A percentile compares a stretch with the other conserved stretches of the same genome.
Evolutionary conservation across 163 green algal species (phyloP).

Genomic region (Trebouxia gelatinosa): DNA sequence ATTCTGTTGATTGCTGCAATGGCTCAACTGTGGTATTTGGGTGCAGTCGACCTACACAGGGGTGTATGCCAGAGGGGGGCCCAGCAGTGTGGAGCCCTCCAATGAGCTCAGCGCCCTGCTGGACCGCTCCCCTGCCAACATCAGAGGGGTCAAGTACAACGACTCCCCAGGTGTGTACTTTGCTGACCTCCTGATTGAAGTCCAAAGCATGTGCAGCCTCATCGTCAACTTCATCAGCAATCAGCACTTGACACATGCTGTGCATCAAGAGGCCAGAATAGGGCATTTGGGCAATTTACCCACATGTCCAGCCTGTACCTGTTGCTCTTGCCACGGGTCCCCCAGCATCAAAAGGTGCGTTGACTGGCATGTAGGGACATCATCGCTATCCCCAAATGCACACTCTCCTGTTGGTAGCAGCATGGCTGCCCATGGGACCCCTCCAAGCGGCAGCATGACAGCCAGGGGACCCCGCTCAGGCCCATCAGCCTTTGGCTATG

Average conservation of each 20-base stretch:
- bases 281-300: not conserved
- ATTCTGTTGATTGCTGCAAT: no score
- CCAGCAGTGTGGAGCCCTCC: conserved; percentile 41
- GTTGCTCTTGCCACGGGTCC: not conserved
- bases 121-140: conserved; percentile 43
- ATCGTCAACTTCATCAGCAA: not conserved
- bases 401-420: not conserved
- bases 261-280: no score
- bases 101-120: conserved; percentile 53
- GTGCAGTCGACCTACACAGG: conserved; percentile 37
- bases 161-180: not conserved
- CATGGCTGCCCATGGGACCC: not conserved
- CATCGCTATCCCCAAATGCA: not conserved
- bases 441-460: conserved; percentile 9
- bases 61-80: conserved; percentile 59
- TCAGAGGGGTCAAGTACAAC: conserved; percentile 40
- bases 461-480: not conserved
- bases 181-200: not conserved
- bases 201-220: no score
- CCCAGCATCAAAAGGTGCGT: no score
- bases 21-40: no score
- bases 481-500: conserved; percentile 11
- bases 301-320: not conserved
- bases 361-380: not conserved
- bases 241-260: not conserved